A percentile compares a stretch with the other conserved stretches of the same genome.
Conservation (phyloP, 2,329 filamentous ascomycete species). For the Dryadomyces sulphureus region DNA sequence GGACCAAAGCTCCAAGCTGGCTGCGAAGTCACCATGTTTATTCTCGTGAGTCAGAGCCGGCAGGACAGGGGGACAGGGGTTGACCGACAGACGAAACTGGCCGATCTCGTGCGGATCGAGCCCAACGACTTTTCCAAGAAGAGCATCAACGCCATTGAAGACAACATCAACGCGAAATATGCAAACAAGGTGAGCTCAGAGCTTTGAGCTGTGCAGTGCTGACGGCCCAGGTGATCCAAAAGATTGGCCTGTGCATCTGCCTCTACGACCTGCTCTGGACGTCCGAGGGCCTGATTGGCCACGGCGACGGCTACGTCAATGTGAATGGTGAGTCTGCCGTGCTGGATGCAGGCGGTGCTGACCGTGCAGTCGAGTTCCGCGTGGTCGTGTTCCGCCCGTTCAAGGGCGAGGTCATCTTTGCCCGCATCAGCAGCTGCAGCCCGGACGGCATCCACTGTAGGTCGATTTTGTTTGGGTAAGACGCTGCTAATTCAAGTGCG, state of each 20-base stretch:
- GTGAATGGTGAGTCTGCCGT: constrained; percentile 75
- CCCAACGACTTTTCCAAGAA: constrained; percentile 78
- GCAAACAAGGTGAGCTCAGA: constrained; percentile 63
- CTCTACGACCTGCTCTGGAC: constrained; percentile 82
- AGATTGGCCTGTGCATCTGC: constrained; percentile 84
- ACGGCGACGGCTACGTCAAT: constrained; percentile 83
- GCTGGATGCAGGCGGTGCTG: constrained; percentile 1
- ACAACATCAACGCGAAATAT: constrained; percentile 95
- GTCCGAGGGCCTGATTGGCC: constrained; percentile 86
- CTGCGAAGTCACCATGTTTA: not conserved
- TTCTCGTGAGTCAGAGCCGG: constrained; percentile 3
- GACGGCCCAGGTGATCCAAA: constrained; percentile 60
- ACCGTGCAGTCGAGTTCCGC: constrained; percentile 65
- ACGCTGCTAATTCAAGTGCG: constrained; percentile 35
- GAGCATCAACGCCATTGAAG: constrained; percentile 74
- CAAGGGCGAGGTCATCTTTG: constrained; percentile 82
- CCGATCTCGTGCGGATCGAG: constrained; percentile 84
- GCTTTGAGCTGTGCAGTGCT: not conserved
- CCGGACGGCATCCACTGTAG: constrained; percentile 13
- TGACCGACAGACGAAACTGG: constrained; percentile 64
- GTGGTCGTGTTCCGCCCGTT: constrained; percentile 91
- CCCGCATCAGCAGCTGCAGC: constrained; percentile 58
- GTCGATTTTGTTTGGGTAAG: constrained; percentile 3
- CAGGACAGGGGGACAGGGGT: not conserved
- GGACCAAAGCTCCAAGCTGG: not conserved